Base-by-base conservation (phyloP, 345 rosid genomes). In the Durio zibethinus region DNA sequence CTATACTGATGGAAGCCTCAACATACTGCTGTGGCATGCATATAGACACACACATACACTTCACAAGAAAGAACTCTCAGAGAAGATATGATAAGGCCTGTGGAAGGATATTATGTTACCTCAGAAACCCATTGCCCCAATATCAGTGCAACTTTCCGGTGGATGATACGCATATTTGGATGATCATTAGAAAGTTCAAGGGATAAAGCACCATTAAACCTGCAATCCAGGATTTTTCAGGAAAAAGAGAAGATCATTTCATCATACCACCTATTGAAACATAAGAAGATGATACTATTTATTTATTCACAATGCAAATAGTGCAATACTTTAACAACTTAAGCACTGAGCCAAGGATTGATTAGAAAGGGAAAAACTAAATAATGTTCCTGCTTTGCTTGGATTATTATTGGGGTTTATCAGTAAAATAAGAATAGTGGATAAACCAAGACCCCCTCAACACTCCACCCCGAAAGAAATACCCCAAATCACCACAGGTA, bases 91-190 rank as follows among this genome's bases (percentile, higher is more conserved):
- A 71, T 71, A 18, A 52, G 61, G 18, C 29, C 31, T 20, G n/a
- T 33, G 53, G 61, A 72, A 20, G 29, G 31, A 45, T 62, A 35
- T 7, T 72, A 18, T 38, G 42, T 72, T 88, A 96, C 99, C 98
- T 96, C 99, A 57, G 98, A 96, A 81, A 96, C 98, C 98, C 98
- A 96, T 63, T 96, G 99, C 73, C 99, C 99, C 82, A 96, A 86
- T 82, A 96, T 91, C 54, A 93, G 80, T 53, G 97, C 98, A 80
- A 96, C 97, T 84, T 96, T 96, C 60, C 98, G 88, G 80, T 93
- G 98, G 80, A 93, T 96, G 82, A 96, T 88, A 71, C 87, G 91
- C 91, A 93, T 91, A 84, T 91, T 92, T 66, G 96, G 97, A 85
- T 92, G 97, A 86, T 89, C 87, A 83, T 91, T 92, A 65, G 98